Conservation (phyloP, 805 yeast species). For the Schwanniomyces polymorphus region DNA sequence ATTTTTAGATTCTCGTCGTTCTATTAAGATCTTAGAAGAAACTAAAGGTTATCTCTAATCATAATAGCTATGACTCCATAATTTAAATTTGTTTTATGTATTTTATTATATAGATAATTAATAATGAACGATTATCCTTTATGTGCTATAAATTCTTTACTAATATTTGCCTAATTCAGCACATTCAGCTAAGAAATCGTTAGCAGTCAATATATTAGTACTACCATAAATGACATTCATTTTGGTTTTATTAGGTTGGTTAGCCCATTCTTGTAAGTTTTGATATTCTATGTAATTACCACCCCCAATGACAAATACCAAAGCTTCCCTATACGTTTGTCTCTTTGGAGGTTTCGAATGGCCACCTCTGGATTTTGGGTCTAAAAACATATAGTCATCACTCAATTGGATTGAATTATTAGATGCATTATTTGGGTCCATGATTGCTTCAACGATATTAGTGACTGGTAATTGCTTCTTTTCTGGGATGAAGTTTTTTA, state of each 20-base stretch:
- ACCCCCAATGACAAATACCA: slow-evolving; percentile 95
- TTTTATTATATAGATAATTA: slow-evolving; percentile 2
- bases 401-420: slow-evolving; percentile 68
- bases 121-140: not conserved
- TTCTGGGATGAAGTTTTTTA: slow-evolving; percentile 84
- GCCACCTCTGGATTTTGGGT: slow-evolving; percentile 89
- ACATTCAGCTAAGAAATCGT: slow-evolving; percentile 68
- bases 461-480: slow-evolving; percentile 88
- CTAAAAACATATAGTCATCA: slow-evolving; percentile 87
- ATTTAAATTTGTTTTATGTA: slow-evolving; percentile 1
- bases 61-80: not conserved
- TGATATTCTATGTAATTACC: slow-evolving; percentile 95
- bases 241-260: slow-evolving; percentile 26
- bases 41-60: slow-evolving; percentile 36
- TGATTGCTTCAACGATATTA: slow-evolving; percentile 83
- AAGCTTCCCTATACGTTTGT: slow-evolving; percentile 73
- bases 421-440: slow-evolving; percentile 74
- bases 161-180: slow-evolving; percentile 43
- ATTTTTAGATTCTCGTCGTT: slow-evolving; percentile 84
- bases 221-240: slow-evolving; percentile 83
- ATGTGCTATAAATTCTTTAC: not conserved
- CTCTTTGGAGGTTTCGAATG: slow-evolving; percentile 87
- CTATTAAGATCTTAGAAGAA: slow-evolving; percentile 65
- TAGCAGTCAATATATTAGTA: slow-evolving; percentile 72
- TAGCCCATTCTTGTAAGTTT: slow-evolving; percentile 86